These are phyloP conservation scores for Aspergillus jensenii DNA, from an alignment of 2,329 filamentous ascomycete genomes.

Conservation along the genomic window DNA sequence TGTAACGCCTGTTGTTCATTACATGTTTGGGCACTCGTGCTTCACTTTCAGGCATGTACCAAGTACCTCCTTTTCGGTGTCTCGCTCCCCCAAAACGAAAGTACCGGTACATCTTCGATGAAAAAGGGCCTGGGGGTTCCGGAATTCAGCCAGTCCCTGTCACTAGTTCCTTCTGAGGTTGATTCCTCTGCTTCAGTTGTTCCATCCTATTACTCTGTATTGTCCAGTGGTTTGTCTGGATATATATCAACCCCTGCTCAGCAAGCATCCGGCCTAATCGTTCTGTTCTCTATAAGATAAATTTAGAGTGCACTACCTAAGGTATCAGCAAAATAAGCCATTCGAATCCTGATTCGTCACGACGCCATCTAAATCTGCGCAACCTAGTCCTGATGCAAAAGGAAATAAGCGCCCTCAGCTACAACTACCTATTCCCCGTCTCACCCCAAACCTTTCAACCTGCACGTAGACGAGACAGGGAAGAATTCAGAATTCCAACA, in stretches of 20 bases:
- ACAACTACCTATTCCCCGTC: background rate
- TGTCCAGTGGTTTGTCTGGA: background rate
- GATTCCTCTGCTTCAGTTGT: background rate
- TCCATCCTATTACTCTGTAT: background rate
- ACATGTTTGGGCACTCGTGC: slow-evolving; percentile 3
- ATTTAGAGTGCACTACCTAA: background rate
- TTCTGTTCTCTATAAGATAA: background rate
- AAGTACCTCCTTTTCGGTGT: slow-evolving; percentile 3
- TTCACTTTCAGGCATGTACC: background rate
- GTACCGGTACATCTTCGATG: slow-evolving; percentile 1
- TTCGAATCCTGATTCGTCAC: background rate
- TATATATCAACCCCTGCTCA: background rate
- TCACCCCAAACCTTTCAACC: background rate
- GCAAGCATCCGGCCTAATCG: background rate
- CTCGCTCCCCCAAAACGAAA: background rate
- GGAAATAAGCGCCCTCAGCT: background rate
- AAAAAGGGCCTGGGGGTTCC: background rate
- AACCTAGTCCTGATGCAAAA: background rate
- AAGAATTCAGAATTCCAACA: background rate
- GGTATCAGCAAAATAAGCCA: background rate
- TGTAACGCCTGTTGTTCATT: background rate
- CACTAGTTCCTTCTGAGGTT: background rate
- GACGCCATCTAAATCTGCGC: background rate
- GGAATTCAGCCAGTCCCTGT: background rate
- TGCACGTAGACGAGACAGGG: background rate